Percentiles rank a stretch among this genome's conserved stretches.
Evolutionary conservation across 2,329 filamentous ascomycete genomes (phyloP).

Genomic region (Phialophora verrucosa): DNA sequence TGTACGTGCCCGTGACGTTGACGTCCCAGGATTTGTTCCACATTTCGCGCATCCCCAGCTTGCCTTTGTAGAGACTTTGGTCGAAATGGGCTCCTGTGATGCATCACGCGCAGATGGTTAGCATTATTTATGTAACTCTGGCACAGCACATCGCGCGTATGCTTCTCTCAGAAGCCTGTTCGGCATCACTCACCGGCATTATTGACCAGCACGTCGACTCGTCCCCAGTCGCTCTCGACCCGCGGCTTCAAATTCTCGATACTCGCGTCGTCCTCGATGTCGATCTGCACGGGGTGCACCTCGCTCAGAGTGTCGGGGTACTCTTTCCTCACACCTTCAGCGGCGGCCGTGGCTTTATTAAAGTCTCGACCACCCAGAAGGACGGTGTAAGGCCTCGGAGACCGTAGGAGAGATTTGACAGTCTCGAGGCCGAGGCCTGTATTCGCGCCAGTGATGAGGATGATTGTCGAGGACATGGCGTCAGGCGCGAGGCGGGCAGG

Average conservation of each 20-base stretch:
- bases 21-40: conserved; percentile 57
- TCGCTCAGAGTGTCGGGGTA: conserved; percentile 50
- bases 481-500: too few relatives aligned
- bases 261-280: conserved; percentile 60
- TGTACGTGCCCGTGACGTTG: conserved; percentile 58
- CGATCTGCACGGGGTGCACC: conserved; percentile 54
- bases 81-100: conserved; percentile 42
- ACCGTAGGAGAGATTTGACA: conserved; percentile 60
- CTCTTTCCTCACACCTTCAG: conserved; percentile 51
- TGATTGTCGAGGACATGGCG: conserved; percentile 41
- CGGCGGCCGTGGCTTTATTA: conserved; percentile 58
- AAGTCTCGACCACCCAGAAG: conserved; percentile 61
- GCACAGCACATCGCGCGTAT: too few relatives aligned
- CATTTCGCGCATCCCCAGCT: conserved; percentile 47
- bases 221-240: conserved; percentile 42
- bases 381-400: conserved; percentile 58
- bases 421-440: conserved; percentile 66
- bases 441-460: conserved; percentile 68
- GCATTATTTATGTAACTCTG: too few relatives aligned
- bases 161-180: neutral
- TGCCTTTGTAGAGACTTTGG: conserved; percentile 40
- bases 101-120: neutral
- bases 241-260: conserved; percentile 55
- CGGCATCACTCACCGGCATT: conserved; percentile 30
- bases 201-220: conserved; percentile 35